These are phyloP conservation scores for Malassezia sp. DNA, from an alignment of 1,284 basidiomycete genomes.

Conservation along the genomic window DNA sequence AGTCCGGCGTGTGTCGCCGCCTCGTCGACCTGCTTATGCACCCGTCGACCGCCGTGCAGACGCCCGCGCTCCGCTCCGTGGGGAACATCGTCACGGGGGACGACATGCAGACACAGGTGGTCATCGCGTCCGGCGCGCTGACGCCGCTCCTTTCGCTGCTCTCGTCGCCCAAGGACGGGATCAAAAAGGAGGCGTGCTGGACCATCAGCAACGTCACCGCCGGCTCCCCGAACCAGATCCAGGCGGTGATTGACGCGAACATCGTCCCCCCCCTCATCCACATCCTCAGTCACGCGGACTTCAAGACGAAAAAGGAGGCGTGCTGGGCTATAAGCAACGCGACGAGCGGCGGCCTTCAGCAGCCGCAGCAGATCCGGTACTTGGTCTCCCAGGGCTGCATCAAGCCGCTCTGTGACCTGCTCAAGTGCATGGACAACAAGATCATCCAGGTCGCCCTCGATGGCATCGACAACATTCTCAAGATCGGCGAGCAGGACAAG, in stretches of 20 bases:
- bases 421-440: conserved; percentile 99
- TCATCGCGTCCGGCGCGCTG: conserved; percentile 90
- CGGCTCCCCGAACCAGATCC: conserved; percentile 89
- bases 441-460: conserved; percentile 97
- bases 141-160: conserved; percentile 81
- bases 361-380: conserved; percentile 94
- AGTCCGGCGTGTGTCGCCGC: conserved; percentile 91
- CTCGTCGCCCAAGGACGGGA: conserved; percentile 91
- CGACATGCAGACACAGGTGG: conserved; percentile 94
- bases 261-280: conserved; percentile 97
- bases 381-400: conserved; percentile 96
- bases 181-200: conserved; percentile 92
- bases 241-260: conserved; percentile 60
- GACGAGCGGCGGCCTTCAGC: conserved; percentile 90
- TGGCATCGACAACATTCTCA: conserved; percentile 95
- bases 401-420: conserved; percentile 90
- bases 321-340: conserved; percentile 99
- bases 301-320: conserved; percentile 98
- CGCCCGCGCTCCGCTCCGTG: conserved; percentile 89
- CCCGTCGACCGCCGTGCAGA: conserved; percentile 93
- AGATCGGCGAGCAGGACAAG: conserved; percentile 95
- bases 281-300: conserved; percentile 92
- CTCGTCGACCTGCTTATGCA: conserved; percentile 95
- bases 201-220: conserved; percentile 99
- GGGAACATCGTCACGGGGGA: conserved; percentile 99